These are phyloP conservation scores for Ulmus americana DNA, from an alignment of 331 rosid genomes.

Conservation along the genomic window DNA sequence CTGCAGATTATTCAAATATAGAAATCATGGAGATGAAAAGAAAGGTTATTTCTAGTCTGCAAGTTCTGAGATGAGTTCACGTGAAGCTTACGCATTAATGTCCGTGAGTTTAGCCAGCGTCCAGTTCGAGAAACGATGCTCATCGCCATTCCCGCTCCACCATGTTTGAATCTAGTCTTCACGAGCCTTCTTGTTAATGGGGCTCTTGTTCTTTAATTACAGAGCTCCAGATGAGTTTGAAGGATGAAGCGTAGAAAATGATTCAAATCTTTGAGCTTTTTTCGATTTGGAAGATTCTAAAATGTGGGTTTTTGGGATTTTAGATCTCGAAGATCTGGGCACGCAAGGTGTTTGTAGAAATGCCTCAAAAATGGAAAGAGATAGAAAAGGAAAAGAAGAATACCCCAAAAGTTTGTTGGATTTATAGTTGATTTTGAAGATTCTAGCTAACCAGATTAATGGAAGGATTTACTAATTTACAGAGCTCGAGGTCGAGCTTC, in stretches of 20 bases:
- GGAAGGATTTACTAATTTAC: too few relatives aligned
- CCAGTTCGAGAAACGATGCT: slow-evolving; percentile 32
- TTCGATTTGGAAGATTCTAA: not conserved
- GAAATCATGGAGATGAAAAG: slow-evolving; percentile 43
- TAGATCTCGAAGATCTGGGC: slow-evolving; percentile 15
- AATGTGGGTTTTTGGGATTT: too few relatives aligned
- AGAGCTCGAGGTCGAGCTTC: too few relatives aligned
- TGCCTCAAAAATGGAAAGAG: slow-evolving; percentile 10
- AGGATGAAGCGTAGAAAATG: slow-evolving; percentile 1
- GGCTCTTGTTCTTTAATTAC: not conserved
- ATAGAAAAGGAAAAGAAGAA: slow-evolving; percentile 13
- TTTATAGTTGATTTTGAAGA: not conserved
- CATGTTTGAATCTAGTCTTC: slow-evolving; percentile 19
- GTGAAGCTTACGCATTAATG: slow-evolving; percentile 54
- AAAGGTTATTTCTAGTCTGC: slow-evolving; percentile 34
- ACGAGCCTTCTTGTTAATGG: not conserved
- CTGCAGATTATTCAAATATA: slow-evolving; percentile 36
- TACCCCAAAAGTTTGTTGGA: not conserved
- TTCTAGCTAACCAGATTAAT: not conserved
- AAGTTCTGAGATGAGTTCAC: slow-evolving; percentile 48
- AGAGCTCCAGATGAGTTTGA: not conserved
- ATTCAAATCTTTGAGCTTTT: not conserved
- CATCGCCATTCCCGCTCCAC: not conserved
- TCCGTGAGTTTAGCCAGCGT: slow-evolving; percentile 43
- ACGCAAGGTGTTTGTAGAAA: not conserved